Percentiles rank a stretch among this genome's conserved stretches.
These are phyloP conservation scores for Penicillium frequentans DNA, from an alignment of 2,329 filamentous ascomycete species.

Conservation along the genomic window DNA sequence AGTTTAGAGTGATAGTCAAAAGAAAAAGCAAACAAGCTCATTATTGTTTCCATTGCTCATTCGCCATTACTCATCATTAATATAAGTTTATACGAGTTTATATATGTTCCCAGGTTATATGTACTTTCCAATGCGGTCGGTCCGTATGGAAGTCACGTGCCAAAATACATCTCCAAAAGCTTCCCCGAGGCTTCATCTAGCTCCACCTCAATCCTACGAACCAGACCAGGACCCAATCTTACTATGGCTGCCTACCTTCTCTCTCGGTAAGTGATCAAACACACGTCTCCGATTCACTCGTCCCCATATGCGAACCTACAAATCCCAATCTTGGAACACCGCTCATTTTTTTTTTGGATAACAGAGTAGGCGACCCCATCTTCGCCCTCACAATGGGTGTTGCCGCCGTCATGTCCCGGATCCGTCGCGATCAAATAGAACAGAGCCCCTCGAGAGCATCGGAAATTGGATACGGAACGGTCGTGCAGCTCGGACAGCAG, in stretches of 20 bases:
- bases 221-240: not conserved
- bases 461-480: constrained; percentile 31
- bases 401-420: constrained; percentile 53
- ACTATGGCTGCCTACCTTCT: constrained; percentile 13
- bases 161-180: not conserved
- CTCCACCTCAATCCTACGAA: not conserved
- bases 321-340: not conserved
- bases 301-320: not conserved
- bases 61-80: too few relatives aligned
- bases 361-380: constrained; percentile 53
- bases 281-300: not conserved
- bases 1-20: constrained; percentile 6
- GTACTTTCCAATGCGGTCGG: too few relatives aligned
- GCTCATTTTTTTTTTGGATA: constrained; percentile 1
- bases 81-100: not conserved
- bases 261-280: constrained; percentile 2
- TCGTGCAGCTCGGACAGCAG: constrained; percentile 31
- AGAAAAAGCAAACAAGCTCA: constrained; percentile 3
- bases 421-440: constrained; percentile 55
- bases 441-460: constrained; percentile 40
- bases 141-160: not conserved
- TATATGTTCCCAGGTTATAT: not conserved
- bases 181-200: not conserved
- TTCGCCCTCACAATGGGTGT: constrained; percentile 54
- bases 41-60: not conserved